phyloP scores from a whole-genome alignment of 2,329 filamentous ascomycete genomes.

The Penicillium sp. region DNA sequence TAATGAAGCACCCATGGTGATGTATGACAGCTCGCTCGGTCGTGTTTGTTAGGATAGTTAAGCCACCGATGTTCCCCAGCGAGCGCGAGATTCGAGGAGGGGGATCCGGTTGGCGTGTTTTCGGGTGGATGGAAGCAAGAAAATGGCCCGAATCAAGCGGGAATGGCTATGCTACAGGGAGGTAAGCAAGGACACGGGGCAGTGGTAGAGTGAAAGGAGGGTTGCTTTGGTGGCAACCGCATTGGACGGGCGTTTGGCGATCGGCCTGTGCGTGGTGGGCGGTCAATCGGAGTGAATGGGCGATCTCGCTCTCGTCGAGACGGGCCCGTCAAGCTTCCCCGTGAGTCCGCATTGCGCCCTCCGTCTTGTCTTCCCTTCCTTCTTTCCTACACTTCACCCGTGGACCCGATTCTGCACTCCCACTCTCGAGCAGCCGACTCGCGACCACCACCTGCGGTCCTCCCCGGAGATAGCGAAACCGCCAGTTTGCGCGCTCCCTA shows the following conservation, averaged over 20 bases:
- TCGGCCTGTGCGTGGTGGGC: conserved; percentile 27
- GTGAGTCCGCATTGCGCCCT: too few species aligned
- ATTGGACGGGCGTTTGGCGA: conserved; percentile 15
- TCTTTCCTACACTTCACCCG: too few species aligned
- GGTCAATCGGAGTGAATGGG: conserved; percentile 24
- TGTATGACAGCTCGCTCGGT: conserved; percentile 16
- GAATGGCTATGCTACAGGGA: too few species aligned
- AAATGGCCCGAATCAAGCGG: too few species aligned
- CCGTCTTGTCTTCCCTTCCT: too few species aligned
- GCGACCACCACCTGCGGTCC: background rate
- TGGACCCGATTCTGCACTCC: too few species aligned
- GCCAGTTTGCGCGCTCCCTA: conserved; percentile 14
- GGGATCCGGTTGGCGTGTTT: too few species aligned
- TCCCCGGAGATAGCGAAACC: background rate
- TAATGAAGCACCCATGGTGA: conserved; percentile 54
- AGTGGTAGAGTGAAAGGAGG: conserved; percentile 9
- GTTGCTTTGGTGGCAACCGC: conserved; percentile 22
- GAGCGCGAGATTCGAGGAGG: too few species aligned
- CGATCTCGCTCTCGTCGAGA: conserved; percentile 11
- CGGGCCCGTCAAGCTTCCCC: background rate
- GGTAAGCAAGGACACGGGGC: conserved; percentile 4
- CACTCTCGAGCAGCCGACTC: too few species aligned
- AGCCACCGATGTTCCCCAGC: too few species aligned
- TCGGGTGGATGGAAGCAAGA: too few species aligned
- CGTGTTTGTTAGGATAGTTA: too few species aligned